phyloP scores from a whole-genome alignment of 257 asterid genomes.

The Nicotiana otophora region DNA sequence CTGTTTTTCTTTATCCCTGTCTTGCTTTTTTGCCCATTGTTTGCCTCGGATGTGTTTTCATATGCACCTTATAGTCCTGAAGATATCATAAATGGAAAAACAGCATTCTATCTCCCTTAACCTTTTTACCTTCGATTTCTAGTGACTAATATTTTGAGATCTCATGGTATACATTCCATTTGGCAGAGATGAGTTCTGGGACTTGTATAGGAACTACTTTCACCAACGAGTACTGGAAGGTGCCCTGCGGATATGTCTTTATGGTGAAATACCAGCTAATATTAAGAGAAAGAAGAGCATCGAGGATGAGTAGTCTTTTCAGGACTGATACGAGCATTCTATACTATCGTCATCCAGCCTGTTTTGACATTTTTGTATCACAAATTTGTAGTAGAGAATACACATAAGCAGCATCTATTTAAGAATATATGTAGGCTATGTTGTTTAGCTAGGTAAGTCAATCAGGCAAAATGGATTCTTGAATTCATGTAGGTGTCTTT shows the following conservation, averaged over 20 bases:
- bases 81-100: neutral
- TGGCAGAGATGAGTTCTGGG: conserved; percentile 95
- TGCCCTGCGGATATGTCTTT: conserved; percentile 55
- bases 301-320: neutral
- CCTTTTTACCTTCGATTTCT: neutral
- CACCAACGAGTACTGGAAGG: conserved; percentile 67
- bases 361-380: neutral
- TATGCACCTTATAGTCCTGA: neutral
- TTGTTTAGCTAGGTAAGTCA: neutral
- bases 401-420: neutral
- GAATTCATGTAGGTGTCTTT: neutral
- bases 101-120: neutral
- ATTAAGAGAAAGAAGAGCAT: neutral
- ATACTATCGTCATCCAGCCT: neutral
- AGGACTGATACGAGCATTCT: neutral
- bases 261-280: conserved; percentile 40
- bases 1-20: neutral
- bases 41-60: neutral
- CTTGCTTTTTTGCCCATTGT: neutral
- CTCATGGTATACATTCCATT: conserved; percentile 7
- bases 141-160: neutral
- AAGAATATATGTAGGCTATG: neutral
- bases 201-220: conserved; percentile 58
- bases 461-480: neutral
- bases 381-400: neutral